phyloP scores from a whole-genome alignment of 176 grass and related monocot genomes.

The Hordeum vulgare region DNA sequence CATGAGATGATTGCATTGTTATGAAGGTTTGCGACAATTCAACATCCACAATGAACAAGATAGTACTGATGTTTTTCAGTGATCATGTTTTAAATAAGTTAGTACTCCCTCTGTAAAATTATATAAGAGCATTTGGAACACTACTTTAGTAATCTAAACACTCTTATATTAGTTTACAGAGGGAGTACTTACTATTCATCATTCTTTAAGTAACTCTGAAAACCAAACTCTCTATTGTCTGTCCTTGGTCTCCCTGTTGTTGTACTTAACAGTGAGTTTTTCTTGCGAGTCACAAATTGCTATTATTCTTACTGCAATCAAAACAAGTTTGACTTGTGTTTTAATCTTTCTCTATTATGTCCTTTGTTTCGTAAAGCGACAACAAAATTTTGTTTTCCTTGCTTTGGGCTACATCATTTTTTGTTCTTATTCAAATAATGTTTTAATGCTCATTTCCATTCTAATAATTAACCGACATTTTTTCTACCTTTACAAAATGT shows the following conservation, averaged over 20 bases:
- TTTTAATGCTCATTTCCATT: background rate
- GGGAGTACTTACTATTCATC: background rate
- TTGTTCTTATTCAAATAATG: background rate
- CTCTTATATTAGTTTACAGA: too few relatives aligned
- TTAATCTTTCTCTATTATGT: background rate
- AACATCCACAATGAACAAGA: background rate
- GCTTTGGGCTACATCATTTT: background rate
- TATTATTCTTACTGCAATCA: background rate
- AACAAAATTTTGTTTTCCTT: background rate
- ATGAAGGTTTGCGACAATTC: constrained; percentile 55
- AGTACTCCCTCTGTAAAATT: too few relatives aligned
- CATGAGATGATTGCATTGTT: constrained; percentile 74
- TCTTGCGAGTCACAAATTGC: background rate
- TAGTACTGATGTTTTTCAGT: background rate
- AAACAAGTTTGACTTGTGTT: background rate
- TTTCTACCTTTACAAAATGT: constrained; percentile 10
- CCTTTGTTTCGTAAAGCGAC: background rate
- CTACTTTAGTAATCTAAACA: too few relatives aligned
- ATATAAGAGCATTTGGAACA: too few relatives aligned
- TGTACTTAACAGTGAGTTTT: background rate
- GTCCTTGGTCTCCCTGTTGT: background rate
- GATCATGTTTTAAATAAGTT: background rate
- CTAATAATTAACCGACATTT: background rate
- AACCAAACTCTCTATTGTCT: background rate
- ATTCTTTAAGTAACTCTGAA: background rate